phyloP scores from a whole-genome alignment of 257 asterid genomes.

The Gardenia jasminoides region DNA sequence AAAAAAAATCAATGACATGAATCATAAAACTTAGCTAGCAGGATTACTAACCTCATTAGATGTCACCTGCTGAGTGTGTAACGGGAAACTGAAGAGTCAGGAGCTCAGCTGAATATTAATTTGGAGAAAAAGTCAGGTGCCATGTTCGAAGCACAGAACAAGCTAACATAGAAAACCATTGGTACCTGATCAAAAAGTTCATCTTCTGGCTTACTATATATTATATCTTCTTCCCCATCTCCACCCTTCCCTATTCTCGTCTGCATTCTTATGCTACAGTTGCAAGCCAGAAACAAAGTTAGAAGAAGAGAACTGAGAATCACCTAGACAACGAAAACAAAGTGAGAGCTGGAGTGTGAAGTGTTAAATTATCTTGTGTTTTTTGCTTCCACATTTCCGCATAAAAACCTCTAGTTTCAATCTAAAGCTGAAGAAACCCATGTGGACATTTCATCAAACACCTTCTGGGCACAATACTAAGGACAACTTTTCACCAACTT shows the following conservation, averaged over 20 bases:
- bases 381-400: no score
- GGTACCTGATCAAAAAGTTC: slow-evolving; percentile 68
- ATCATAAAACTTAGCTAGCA: slow-evolving; percentile 23
- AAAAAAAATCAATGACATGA: background rate
- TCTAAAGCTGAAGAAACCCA: no score
- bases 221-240: slow-evolving; percentile 49
- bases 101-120: slow-evolving; percentile 72
- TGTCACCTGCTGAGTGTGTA: slow-evolving; percentile 55
- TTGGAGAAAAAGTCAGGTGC: slow-evolving; percentile 14
- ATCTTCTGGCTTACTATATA: slow-evolving; percentile 74
- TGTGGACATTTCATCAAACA: no score
- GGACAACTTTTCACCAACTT: no score
- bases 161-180: background rate
- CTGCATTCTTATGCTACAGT: slow-evolving; percentile 59
- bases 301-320: background rate
- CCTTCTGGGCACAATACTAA: no score
- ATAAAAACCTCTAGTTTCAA: no score
- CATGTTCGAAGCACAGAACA: slow-evolving; percentile 10
- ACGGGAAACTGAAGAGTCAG: slow-evolving; percentile 80
- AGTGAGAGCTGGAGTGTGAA: background rate
- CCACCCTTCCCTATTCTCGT: slow-evolving; percentile 29
- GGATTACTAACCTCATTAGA: slow-evolving; percentile 51
- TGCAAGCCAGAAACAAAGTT: background rate
- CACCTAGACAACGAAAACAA: background rate
- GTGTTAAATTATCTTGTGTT: no score